Evolutionary conservation across 768 basidiomycete genomes (phyloP).

Genomic region (Psilocybe sp.): DNA sequence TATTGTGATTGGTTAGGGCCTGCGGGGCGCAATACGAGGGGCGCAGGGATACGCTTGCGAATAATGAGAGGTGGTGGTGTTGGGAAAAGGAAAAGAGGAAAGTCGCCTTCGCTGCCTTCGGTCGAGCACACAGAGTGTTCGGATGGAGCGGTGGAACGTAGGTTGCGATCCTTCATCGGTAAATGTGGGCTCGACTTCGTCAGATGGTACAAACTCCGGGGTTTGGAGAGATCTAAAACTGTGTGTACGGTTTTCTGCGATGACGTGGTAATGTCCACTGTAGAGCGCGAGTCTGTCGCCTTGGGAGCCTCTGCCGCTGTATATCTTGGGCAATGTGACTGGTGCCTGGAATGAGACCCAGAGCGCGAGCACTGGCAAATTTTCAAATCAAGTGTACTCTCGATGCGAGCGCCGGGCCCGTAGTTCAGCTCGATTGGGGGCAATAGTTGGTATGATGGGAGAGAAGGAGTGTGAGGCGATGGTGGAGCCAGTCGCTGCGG

Average conservation of each 20-base stretch:
- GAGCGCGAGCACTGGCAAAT: conserved; percentile 10
- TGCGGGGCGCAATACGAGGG: conserved; percentile 33
- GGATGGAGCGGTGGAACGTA: conserved; percentile 5
- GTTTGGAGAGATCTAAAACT: conserved; percentile 17
- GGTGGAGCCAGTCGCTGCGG: conserved; percentile 2
- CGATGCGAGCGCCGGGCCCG: conserved; percentile 11
- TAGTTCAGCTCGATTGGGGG: conserved; percentile 18
- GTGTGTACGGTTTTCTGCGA: conserved; percentile 16
- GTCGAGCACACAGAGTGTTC: conserved; percentile 15
- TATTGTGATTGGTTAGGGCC: conserved; percentile 29
- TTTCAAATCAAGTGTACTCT: conserved; percentile 6
- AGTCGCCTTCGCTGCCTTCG: conserved; percentile 15
- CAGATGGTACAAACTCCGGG: conserved; percentile 16
- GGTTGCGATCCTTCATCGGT: conserved; percentile 13
- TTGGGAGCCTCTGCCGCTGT: conserved; percentile 4
- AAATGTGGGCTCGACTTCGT: conserved; percentile 24
- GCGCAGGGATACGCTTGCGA: conserved; percentile 35
- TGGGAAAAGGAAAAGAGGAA: conserved; percentile 33
- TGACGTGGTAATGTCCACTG: background rate
- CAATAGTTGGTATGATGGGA: conserved; percentile 16
- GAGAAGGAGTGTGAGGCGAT: conserved; percentile 5
- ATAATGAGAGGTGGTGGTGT: conserved; percentile 34
- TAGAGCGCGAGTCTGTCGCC: conserved; percentile 3
- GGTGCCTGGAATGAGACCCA: conserved; percentile 7
- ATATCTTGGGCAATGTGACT: conserved; percentile 15